Evolutionary conservation across 2,329 filamentous ascomycete genomes (phyloP).

Genomic region (Coniochaeta hoffmannii): DNA sequence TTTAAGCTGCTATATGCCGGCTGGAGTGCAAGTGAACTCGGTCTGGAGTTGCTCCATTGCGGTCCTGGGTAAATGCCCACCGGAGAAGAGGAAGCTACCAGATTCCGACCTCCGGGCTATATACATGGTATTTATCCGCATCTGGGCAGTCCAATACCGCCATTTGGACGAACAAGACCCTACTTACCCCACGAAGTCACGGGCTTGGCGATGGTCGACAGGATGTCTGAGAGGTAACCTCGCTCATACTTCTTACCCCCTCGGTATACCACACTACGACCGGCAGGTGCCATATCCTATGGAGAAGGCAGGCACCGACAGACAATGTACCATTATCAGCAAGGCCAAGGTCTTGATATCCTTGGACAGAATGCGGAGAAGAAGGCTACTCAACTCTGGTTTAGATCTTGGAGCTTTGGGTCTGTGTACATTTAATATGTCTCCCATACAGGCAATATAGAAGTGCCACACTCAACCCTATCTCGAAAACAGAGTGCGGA

Average conservation of each 20-base stretch:
- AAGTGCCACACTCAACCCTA: not conserved
- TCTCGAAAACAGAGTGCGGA: not conserved
- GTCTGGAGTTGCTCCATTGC: not conserved
- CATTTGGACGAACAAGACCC: not conserved
- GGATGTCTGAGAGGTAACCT: not conserved
- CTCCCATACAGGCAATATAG: conserved; percentile 5
- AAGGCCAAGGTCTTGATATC: not conserved
- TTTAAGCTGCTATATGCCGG: not conserved
- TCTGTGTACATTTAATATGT: conserved; percentile 6
- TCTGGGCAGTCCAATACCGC: not conserved
- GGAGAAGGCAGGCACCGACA: not conserved
- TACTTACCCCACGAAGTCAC: not conserved
- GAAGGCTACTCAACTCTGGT: not conserved
- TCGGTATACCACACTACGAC: not conserved
- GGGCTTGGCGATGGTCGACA: not conserved
- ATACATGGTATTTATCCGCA: not conserved
- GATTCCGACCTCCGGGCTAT: not conserved
- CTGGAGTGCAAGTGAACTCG: not conserved
- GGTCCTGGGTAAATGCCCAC: conserved; percentile 8
- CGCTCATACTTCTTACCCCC: not conserved
- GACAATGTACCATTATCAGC: not conserved
- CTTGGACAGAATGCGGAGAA: not conserved
- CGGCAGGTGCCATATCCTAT: not conserved
- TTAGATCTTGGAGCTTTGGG: not conserved
- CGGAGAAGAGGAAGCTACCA: conserved; percentile 6